Evolutionary conservation across 2,329 filamentous ascomycete genomes (phyloP).

Genomic region (Mycosphaerella arachidis): DNA sequence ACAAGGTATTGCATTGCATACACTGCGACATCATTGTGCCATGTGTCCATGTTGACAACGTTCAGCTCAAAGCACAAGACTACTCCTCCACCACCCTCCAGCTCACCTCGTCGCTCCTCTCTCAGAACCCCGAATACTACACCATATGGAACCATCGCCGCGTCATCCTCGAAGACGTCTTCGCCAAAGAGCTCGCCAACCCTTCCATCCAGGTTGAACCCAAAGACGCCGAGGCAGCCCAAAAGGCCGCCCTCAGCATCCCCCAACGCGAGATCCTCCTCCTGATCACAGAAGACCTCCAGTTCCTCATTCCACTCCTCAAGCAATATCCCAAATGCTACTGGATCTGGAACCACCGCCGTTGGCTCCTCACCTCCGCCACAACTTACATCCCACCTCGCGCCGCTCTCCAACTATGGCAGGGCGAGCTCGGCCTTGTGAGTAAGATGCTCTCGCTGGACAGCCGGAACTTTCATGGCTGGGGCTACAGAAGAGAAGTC

Average conservation of each 20-base stretch:
- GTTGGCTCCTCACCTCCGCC: conserved; percentile 75
- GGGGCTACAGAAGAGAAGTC: conserved; percentile 81
- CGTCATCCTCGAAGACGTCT: conserved; percentile 60
- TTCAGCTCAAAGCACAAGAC: conserved; percentile 43
- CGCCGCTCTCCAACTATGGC: conserved; percentile 66
- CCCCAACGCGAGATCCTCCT: conserved; percentile 41
- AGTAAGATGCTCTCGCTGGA: conserved; percentile 85
- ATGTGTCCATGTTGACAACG: not conserved
- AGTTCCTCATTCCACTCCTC: conserved; percentile 78
- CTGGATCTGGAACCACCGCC: conserved; percentile 97
- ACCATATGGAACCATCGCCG: conserved; percentile 88
- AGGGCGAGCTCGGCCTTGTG: conserved; percentile 74
- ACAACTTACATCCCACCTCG: conserved; percentile 57
- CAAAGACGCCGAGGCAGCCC: conserved; percentile 25
- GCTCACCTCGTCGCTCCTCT: conserved; percentile 67
- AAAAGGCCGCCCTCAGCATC: conserved; percentile 26
- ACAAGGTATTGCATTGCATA: conserved; percentile 55
- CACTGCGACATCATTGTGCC: not conserved
- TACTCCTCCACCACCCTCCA: conserved; percentile 57
- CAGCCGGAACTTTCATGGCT: conserved; percentile 91
- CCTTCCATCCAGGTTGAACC: conserved; percentile 25
- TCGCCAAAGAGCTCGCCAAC: conserved; percentile 45
- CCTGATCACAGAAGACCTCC: conserved; percentile 67
- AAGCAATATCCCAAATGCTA: conserved; percentile 92
- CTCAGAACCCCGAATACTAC: conserved; percentile 81